Conservation (phyloP, 2,329 filamentous ascomycete genomes). For the Penicillium sp. region DNA sequence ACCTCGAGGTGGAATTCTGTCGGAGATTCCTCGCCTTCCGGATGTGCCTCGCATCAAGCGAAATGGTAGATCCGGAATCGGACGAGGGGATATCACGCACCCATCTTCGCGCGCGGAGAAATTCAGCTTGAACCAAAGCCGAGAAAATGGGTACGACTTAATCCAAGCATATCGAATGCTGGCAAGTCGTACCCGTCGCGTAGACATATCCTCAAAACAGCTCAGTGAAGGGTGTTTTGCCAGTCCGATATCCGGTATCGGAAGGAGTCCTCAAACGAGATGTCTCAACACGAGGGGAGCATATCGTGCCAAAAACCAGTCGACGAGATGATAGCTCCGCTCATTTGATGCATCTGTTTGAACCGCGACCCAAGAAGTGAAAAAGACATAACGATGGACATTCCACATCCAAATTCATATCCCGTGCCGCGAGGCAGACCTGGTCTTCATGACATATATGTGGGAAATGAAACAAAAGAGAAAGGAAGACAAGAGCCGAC, state of each 20-base stretch:
- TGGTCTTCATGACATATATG: conserved; percentile 54
- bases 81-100: conserved; percentile 9
- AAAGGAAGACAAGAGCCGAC: conserved; percentile 50
- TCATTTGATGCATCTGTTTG: conserved; percentile 2
- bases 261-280: conserved; percentile 40
- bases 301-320: conserved; percentile 21
- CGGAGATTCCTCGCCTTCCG: conserved; percentile 27
- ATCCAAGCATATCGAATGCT: conserved; percentile 43
- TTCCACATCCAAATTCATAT: conserved; percentile 49
- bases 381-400: conserved; percentile 36
- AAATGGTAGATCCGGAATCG: conserved; percentile 8
- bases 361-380: conserved; percentile 37
- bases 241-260: conserved; percentile 47
- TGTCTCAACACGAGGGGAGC: conserved; percentile 15
- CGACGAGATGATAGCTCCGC: conserved; percentile 12
- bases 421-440: conserved; percentile 54
- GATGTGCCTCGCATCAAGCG: conserved; percentile 32
- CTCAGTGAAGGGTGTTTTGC: conserved; percentile 21
- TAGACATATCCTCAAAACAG: conserved; percentile 24
- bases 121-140: conserved; percentile 12
- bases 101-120: conserved; percentile 3
- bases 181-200: conserved; percentile 25
- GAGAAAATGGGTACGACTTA: conserved; percentile 23
- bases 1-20: conserved; percentile 26
- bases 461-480: conserved; percentile 42